Evolutionary conservation across 805 yeast genomes (phyloP).

Genomic region (Candida pseudoglaebosa): DNA sequence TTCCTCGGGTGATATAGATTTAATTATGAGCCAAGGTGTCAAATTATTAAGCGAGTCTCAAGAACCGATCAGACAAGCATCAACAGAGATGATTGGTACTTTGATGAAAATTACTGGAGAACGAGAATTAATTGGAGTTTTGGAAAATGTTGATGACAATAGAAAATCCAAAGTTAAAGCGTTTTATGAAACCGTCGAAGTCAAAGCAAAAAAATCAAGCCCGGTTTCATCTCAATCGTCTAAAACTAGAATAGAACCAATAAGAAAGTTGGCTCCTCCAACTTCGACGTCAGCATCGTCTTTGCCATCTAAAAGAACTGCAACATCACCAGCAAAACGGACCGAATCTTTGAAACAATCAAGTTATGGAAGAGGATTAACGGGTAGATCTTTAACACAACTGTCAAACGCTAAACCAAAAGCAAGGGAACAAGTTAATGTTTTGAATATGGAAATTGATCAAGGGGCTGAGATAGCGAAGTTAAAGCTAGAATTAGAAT

Average conservation of each 20-base stretch:
- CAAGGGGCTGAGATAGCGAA: constrained; percentile 20
- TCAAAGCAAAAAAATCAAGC: constrained; percentile 29
- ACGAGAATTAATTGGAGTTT: constrained; percentile 52
- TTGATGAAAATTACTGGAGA: constrained; percentile 81
- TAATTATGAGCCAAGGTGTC: constrained; percentile 50
- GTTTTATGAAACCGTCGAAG: constrained; percentile 51
- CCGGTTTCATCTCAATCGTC: constrained; percentile 8
- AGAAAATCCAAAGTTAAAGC: constrained; percentile 65
- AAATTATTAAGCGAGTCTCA: constrained; percentile 78
- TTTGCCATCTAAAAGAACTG: constrained; percentile 65
- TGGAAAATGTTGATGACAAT: constrained; percentile 74
- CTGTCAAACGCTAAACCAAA: constrained; percentile 9
- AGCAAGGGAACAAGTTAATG: constrained; percentile 3
- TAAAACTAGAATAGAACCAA: constrained; percentile 10
- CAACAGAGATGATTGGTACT: constrained; percentile 76
- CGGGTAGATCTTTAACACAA: constrained; percentile 40
- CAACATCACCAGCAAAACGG: constrained; percentile 65
- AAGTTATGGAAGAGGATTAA: constrained; percentile 33
- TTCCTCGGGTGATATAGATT: constrained; percentile 48
- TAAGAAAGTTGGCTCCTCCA: constrained; percentile 11
- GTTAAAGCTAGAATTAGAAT: constrained; percentile 42
- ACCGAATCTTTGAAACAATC: constrained; percentile 26
- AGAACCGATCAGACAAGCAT: constrained; percentile 75
- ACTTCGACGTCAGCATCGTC: constrained; percentile 22
- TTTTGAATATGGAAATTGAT: constrained; percentile 8